A percentile compares a stretch with the other conserved stretches of the same genome.
phyloP scores from a whole-genome alignment of 768 basidiomycete genomes.

The Cystofilobasidium ferigula region DNA sequence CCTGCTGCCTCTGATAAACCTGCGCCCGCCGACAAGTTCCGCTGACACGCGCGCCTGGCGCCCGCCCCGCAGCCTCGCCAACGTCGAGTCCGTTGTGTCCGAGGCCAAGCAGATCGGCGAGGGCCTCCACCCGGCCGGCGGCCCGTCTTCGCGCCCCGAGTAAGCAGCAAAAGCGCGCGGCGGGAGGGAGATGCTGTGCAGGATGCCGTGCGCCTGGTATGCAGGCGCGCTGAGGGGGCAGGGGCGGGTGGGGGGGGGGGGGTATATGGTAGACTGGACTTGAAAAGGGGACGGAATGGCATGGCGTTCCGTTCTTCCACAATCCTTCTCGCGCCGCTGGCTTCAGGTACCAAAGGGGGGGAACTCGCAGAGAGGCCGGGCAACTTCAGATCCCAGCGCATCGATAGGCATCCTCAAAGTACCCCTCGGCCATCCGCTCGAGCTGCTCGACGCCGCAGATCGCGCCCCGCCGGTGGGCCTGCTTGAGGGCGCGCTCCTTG shows the following conservation, averaged over 20 bases:
- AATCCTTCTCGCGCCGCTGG: too few species aligned
- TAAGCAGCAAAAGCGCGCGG: neutral
- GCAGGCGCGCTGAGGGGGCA: too few species aligned
- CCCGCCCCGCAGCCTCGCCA: slow-evolving; percentile 6
- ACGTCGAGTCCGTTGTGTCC: slow-evolving; percentile 18
- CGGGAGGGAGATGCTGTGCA: too few species aligned
- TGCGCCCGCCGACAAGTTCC: too few species aligned
- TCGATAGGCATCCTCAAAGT: slow-evolving; percentile 1
- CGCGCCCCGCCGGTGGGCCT: neutral
- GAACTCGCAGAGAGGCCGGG: neutral
- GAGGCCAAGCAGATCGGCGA: slow-evolving; percentile 22
- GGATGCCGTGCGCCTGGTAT: too few species aligned
- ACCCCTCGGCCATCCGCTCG: neutral
- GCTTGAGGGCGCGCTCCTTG: neutral
- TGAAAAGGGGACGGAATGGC: too few species aligned
- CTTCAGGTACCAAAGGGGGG: too few species aligned
- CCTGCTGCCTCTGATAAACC: neutral
- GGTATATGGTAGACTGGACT: too few species aligned
- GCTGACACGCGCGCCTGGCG: neutral
- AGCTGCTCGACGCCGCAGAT: neutral
- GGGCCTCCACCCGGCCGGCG: neutral
- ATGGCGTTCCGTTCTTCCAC: too few species aligned
- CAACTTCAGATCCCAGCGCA: neutral
- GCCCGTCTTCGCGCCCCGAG: neutral
- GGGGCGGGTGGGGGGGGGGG: too few species aligned